These are phyloP conservation scores for Teratosphaeria gauchensis DNA, from an alignment of 2,329 filamentous ascomycete genomes.

Conservation along the genomic window DNA sequence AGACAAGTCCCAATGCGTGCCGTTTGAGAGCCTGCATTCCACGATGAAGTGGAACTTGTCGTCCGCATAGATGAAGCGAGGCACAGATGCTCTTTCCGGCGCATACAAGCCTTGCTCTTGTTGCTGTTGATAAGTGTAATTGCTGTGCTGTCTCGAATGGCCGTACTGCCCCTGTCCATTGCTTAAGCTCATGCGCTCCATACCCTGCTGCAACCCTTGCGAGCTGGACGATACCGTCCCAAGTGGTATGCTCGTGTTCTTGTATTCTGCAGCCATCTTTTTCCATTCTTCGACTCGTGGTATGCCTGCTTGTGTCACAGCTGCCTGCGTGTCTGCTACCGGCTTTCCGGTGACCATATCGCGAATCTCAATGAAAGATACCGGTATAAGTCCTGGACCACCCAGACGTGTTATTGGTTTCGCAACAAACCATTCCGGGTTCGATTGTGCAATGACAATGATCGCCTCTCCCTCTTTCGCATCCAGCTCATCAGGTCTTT, in stretches of 20 bases:
- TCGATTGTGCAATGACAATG: constrained; percentile 96
- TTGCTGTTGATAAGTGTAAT: constrained; percentile 31
- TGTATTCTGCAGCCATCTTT: constrained; percentile 98
- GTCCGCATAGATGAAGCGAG: constrained; percentile 88
- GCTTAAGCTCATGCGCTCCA: constrained; percentile 71
- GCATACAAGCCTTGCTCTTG: constrained; percentile 47
- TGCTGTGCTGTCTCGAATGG: constrained; percentile 23
- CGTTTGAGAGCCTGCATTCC: constrained; percentile 81
- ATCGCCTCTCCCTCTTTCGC: constrained; percentile 93
- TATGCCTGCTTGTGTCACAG: constrained; percentile 79
- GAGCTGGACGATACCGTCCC: constrained; percentile 58
- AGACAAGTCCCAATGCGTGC: constrained; percentile 82
- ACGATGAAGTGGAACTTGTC: constrained; percentile 99
- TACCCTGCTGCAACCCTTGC: constrained; percentile 39
- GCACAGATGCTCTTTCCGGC: constrained; percentile 74
- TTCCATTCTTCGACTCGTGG: constrained; percentile 98
- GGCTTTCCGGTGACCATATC: constrained; percentile 84
- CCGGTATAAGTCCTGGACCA: constrained; percentile 87
- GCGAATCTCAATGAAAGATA: constrained; percentile 91
- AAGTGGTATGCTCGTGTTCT: constrained; percentile 95
- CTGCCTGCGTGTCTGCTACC: constrained; percentile 71
- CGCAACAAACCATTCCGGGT: constrained; percentile 97
- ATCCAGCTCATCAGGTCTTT: constrained; percentile 90
- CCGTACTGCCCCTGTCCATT: constrained; percentile 28
- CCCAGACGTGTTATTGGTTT: constrained; percentile 98